phyloP scores from a whole-genome alignment of 352 stramenopile genomes.

The Chrysophaeum taylorii region DNA sequence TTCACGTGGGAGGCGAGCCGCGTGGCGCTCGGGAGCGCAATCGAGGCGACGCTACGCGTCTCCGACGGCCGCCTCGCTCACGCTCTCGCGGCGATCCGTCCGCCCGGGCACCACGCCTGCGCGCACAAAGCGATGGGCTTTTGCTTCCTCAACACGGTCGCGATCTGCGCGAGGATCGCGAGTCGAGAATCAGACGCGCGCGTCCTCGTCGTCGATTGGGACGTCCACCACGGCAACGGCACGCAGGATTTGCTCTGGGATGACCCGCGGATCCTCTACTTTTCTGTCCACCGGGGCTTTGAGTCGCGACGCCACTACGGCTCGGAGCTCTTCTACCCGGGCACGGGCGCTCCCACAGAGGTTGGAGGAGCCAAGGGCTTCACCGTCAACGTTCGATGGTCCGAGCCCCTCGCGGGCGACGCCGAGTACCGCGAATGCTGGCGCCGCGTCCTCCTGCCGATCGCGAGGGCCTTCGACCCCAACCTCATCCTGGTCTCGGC shows the following conservation, averaged over 20 bases:
- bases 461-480: constrained; percentile 57
- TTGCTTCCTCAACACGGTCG: constrained; percentile 64
- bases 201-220: constrained; percentile 67
- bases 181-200: constrained; percentile 29
- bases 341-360: constrained; percentile 39
- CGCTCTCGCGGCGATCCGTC: constrained; percentile 68
- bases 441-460: constrained; percentile 52
- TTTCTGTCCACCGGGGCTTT: constrained; percentile 43
- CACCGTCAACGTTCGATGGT: constrained; percentile 62
- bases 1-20: constrained; percentile 29
- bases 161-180: constrained; percentile 52
- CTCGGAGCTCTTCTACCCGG: constrained; percentile 55
- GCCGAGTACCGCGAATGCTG: constrained; percentile 57
- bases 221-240: constrained; percentile 74
- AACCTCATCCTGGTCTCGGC: constrained; percentile 65
- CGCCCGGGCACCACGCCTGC: constrained; percentile 77
- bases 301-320: constrained; percentile 37
- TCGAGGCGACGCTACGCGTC: constrained; percentile 30
- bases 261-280: constrained; percentile 53
- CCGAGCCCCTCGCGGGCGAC: constrained; percentile 41
- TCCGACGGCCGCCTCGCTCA: constrained; percentile 20
- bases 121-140: constrained; percentile 53
- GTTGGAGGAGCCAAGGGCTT: constrained; percentile 42
- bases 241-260: constrained; percentile 64
- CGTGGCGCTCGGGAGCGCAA: constrained; percentile 25